Evolutionary conservation across 345 rosid genomes (phyloP).

Genomic region (Brassica carinata): DNA sequence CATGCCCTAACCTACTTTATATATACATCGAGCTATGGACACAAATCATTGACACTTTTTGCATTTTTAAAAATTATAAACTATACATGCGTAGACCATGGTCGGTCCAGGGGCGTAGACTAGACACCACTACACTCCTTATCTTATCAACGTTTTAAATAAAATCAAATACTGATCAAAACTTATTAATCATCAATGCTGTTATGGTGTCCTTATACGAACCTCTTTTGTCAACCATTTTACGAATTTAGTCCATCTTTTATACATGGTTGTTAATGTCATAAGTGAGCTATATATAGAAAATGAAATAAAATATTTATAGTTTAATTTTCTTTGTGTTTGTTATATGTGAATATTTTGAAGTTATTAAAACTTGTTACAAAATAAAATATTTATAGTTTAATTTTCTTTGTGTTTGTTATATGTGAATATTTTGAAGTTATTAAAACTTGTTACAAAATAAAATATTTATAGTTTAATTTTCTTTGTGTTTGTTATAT

Average conservation of each 20-base stretch:
- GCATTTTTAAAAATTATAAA: slow-evolving; percentile 6
- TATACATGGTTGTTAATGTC: background rate
- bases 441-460: no score
- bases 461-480: no score
- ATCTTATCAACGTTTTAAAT: slow-evolving; percentile 23
- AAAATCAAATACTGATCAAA: background rate
- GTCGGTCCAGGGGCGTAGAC: slow-evolving; percentile 45
- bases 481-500: no score
- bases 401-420: no score
- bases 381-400: no score
- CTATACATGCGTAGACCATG: slow-evolving; percentile 35
- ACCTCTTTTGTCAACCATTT: slow-evolving; percentile 1
- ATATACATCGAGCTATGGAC: slow-evolving; percentile 43
- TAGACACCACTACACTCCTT: slow-evolving; percentile 39
- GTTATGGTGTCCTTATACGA: background rate
- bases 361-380: no score
- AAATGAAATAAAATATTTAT: background rate
- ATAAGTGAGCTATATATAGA: background rate
- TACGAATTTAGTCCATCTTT: background rate
- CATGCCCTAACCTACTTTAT: slow-evolving; percentile 44
- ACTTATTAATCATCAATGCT: background rate
- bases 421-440: no score
- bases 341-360: no score
- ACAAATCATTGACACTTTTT: slow-evolving; percentile 40
- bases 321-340: no score